Percentiles rank a stretch among this genome's conserved stretches.
phyloP scores from a whole-genome alignment of 306 rosid genomes.

The Cicer judaicum region DNA sequence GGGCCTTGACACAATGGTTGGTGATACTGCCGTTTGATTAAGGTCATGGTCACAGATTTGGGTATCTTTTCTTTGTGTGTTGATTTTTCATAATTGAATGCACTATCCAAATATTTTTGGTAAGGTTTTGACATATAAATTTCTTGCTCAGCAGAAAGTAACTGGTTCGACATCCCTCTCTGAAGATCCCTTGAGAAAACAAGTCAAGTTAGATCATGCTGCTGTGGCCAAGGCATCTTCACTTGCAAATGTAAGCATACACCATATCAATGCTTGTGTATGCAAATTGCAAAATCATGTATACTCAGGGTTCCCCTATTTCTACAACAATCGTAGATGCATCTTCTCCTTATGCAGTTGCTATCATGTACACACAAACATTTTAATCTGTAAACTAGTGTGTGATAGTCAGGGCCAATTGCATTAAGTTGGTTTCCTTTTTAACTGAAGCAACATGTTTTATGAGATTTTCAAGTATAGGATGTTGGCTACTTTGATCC shows the following conservation, averaged over 20 bases:
- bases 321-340: conserved; percentile 15
- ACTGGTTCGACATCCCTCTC: conserved; percentile 41
- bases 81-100: conserved; percentile 35
- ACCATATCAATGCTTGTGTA: conserved; percentile 28
- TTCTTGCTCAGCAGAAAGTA: conserved; percentile 48
- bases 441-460: conserved; percentile 15
- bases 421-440: conserved; percentile 25
- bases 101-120: neutral
- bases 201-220: conserved; percentile 53
- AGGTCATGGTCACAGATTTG: neutral
- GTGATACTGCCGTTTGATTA: neutral
- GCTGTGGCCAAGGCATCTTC: conserved; percentile 43
- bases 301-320: conserved; percentile 20
- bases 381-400: conserved; percentile 32
- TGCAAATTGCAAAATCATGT: conserved; percentile 21
- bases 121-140: conserved; percentile 8
- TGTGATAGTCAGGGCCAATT: conserved; percentile 17
- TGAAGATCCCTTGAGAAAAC: conserved; percentile 57
- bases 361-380: conserved; percentile 25
- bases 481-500: conserved; percentile 8
- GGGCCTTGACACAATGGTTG: neutral
- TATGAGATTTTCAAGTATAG: conserved; percentile 16
- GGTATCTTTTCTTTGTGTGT: conserved; percentile 20
- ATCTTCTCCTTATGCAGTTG: conserved; percentile 31
- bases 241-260: conserved; percentile 55